Conservation (phyloP, 129 eudicot species). For the Dittrichia graveolens region DNA sequence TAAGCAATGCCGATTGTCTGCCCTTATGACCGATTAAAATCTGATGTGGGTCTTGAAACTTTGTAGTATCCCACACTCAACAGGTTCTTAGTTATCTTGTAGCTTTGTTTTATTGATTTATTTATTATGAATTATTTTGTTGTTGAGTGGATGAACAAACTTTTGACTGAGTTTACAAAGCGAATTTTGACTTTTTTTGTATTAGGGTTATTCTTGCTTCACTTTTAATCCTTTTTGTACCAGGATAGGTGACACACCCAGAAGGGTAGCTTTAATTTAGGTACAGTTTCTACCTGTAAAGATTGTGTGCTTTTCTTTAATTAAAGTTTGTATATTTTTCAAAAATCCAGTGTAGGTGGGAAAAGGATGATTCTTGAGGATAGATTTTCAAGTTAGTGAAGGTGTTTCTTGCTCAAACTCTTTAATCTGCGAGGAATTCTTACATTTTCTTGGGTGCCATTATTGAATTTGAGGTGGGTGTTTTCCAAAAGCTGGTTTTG, state of each 20-base stretch:
- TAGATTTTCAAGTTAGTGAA: neutral
- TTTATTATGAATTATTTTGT: slow-evolving; percentile 16
- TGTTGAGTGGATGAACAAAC: slow-evolving; percentile 60
- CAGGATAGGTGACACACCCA: slow-evolving; percentile 3
- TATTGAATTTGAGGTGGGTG: neutral
- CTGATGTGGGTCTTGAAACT: no score
- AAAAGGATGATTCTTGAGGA: neutral
- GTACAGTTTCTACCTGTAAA: slow-evolving; percentile 37
- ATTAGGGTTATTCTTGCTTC: slow-evolving; percentile 15
- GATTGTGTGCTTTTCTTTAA: no score
- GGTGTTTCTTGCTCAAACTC: slow-evolving; percentile 7
- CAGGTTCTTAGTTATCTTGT: slow-evolving; percentile 5
- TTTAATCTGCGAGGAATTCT: neutral
- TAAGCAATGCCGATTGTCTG: no score
- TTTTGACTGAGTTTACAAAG: slow-evolving; percentile 43
- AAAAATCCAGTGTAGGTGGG: slow-evolving; percentile 23
- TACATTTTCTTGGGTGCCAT: slow-evolving; percentile 7
- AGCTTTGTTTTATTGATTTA: slow-evolving; percentile 24
- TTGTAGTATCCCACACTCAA: no score
- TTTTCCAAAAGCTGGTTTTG: no score
- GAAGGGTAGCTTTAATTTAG: slow-evolving; percentile 44
- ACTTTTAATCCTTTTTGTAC: slow-evolving; percentile 7
- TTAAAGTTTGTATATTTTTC: neutral
- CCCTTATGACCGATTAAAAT: no score
- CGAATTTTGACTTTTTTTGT: slow-evolving; percentile 11